These are phyloP conservation scores for Lepiota brunneoincarnata DNA, from an alignment of 768 basidiomycete genomes.

Conservation along the genomic window DNA sequence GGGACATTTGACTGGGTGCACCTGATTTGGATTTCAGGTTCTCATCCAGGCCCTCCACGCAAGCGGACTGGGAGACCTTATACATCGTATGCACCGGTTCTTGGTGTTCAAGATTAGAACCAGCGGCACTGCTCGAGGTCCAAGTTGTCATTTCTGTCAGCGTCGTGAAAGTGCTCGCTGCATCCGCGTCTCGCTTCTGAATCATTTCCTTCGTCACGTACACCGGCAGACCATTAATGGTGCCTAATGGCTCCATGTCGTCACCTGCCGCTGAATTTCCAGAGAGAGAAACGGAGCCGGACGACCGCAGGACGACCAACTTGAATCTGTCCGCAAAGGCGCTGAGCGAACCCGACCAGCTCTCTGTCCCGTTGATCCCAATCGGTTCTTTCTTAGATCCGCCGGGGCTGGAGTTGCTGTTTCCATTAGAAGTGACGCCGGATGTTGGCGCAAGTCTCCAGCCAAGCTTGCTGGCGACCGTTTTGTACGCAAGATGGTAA, in stretches of 20 bases:
- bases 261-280: neutral
- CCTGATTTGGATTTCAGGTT: neutral
- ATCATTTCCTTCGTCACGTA: conserved; percentile 23
- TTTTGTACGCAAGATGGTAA: conserved; percentile 30
- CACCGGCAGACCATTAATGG: conserved; percentile 18
- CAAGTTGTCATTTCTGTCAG: conserved; percentile 19
- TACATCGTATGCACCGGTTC: neutral
- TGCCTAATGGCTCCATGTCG: neutral
- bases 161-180: conserved; percentile 14
- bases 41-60: neutral
- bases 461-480: conserved; percentile 22
- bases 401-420: too few species aligned
- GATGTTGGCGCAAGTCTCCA: neutral
- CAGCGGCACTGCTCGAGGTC: too few species aligned
- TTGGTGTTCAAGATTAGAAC: too few species aligned
- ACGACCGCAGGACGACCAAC: neutral
- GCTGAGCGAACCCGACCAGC: neutral
- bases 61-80: neutral
- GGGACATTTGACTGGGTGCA: neutral
- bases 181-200: conserved; percentile 25
- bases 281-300: neutral
- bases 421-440: neutral
- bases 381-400: neutral
- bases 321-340: conserved; percentile 51
- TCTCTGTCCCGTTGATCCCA: neutral